Evolutionary conservation across 2,329 filamentous ascomycete genomes (phyloP).

Genomic region (Stachybotrys elegans): DNA sequence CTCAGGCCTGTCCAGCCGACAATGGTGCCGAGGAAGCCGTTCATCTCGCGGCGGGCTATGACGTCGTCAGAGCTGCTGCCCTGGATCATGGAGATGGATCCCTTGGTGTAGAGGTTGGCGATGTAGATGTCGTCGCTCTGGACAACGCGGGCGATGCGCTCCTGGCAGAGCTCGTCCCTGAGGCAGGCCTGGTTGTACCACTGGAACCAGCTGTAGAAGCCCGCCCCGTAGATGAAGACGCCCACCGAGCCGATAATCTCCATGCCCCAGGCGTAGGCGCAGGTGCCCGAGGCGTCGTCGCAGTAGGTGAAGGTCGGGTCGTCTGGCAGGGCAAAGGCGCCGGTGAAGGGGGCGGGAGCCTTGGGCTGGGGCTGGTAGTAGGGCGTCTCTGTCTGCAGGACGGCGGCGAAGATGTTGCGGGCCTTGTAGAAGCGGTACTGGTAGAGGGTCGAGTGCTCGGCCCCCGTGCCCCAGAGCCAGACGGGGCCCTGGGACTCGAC

Average conservation of each 20-base stretch:
- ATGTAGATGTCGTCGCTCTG: conserved; percentile 9
- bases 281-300: conserved; percentile 18
- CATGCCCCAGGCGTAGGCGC: conserved; percentile 54
- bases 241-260: conserved; percentile 46
- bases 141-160: conserved; percentile 4
- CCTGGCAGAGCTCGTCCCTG: conserved; percentile 19
- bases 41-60: too few relatives aligned
- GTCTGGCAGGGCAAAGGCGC: not conserved
- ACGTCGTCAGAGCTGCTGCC: too few relatives aligned
- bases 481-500: conserved; percentile 22
- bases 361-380: conserved; percentile 20
- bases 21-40: too few relatives aligned
- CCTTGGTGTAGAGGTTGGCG: conserved; percentile 14
- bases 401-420: conserved; percentile 47
- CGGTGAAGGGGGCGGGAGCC: conserved; percentile 14
- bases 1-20: too few relatives aligned
- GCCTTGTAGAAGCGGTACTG: conserved; percentile 43
- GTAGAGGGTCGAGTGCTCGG: conserved; percentile 46
- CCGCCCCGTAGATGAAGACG: conserved; percentile 45
- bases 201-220: conserved; percentile 57
- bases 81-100: too few relatives aligned
- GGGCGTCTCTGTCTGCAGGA: conserved; percentile 62
- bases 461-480: conserved; percentile 37
- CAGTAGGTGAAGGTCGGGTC: conserved; percentile 13
- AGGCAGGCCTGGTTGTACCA: conserved; percentile 53